Conservation (phyloP, 2,329 filamentous ascomycete species). For the Fusarium metavorans region DNA sequence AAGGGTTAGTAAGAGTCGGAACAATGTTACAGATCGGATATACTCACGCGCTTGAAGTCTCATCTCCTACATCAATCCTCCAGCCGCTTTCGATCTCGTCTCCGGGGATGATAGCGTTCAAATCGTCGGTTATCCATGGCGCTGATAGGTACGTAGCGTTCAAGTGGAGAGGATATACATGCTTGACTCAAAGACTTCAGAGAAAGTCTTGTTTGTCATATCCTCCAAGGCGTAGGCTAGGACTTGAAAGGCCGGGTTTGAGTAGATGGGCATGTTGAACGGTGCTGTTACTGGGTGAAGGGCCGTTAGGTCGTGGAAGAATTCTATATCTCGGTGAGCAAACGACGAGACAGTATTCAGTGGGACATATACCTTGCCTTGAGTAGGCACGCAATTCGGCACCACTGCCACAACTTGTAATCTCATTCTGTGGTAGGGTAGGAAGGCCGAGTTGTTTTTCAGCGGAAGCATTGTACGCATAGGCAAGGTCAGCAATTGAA, state of each 20-base stretch:
- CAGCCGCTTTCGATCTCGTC: neutral
- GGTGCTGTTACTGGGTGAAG: neutral
- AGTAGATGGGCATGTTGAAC: constrained; percentile 15
- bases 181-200: neutral
- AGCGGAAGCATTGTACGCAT: neutral
- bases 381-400: neutral
- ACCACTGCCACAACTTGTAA: neutral
- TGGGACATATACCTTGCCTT: neutral
- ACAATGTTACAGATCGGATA: neutral
- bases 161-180: neutral
- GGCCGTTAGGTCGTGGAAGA: neutral
- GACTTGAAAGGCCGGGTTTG: constrained; percentile 12
- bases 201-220: constrained; percentile 6
- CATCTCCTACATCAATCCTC: neutral
- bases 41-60: neutral
- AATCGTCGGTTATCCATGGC: neutral
- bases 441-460: neutral
- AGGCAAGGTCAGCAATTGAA: neutral
- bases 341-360: neutral
- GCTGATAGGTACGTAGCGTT: neutral
- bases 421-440: neutral
- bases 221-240: constrained; percentile 12
- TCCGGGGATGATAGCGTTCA: neutral
- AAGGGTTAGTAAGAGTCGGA: too few relatives aligned
- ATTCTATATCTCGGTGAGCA: neutral